Percentiles rank a stretch among this genome's conserved stretches.
These are phyloP conservation scores for Xylaria sp. DNA, from an alignment of 2,329 filamentous ascomycete genomes.

Conservation along the genomic window DNA sequence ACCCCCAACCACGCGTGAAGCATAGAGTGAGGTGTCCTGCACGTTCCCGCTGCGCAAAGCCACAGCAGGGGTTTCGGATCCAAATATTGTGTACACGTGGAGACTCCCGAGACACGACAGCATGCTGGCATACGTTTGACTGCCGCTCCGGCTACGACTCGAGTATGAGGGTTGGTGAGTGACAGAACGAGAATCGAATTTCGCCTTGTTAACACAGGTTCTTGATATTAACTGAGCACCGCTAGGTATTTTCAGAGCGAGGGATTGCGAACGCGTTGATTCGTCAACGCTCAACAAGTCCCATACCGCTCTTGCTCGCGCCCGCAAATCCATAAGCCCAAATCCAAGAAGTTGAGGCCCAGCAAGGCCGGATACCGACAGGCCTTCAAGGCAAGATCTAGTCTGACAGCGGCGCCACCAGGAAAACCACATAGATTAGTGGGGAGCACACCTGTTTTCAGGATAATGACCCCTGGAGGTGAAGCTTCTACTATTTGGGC, in stretches of 20 bases:
- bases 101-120: conserved; percentile 33
- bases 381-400: conserved; percentile 25
- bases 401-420: conserved; percentile 19
- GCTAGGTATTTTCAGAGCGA: neutral
- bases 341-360: neutral
- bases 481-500: neutral
- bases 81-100: conserved; percentile 36
- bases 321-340: neutral
- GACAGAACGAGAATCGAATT: neutral
- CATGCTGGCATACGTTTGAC: conserved; percentile 20
- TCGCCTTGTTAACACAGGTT: neutral
- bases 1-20: conserved; percentile 3
- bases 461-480: neutral
- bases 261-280: neutral
- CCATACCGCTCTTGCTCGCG: no score
- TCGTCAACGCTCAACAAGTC: neutral
- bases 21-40: conserved; percentile 23
- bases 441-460: neutral
- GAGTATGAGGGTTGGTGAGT: neutral
- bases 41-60: conserved; percentile 18
- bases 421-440: neutral
- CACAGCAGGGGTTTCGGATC: conserved; percentile 12
- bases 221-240: neutral
- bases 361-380: conserved; percentile 17
- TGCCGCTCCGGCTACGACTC: conserved; percentile 7